A percentile compares a stretch with the other conserved stretches of the same genome.
Evolutionary conservation across 1,284 basidiomycete species (phyloP).

Genomic region (Dichomitus squalens): DNA sequence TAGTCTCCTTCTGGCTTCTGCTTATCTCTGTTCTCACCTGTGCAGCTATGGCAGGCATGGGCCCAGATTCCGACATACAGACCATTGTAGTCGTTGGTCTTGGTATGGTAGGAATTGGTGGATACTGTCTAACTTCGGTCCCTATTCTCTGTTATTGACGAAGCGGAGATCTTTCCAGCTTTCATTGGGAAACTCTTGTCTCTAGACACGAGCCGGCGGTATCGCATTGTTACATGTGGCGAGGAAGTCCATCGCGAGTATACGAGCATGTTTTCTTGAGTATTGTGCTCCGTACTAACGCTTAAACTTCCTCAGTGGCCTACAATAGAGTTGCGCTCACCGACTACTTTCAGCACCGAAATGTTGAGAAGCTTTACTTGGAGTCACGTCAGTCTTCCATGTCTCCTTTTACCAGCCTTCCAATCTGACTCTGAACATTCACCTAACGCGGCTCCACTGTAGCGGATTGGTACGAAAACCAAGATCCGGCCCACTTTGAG

Average conservation of each 20-base stretch:
- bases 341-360: slow-evolving; percentile 66
- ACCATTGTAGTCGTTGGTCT: slow-evolving; percentile 60
- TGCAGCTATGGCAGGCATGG: not conserved
- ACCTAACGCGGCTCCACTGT: not conserved
- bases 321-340: slow-evolving; percentile 63
- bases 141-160: not conserved
- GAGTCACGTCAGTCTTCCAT: slow-evolving; percentile 43
- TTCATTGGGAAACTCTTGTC: slow-evolving; percentile 71
- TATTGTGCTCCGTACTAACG: not conserved
- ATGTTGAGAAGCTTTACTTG: slow-evolving; percentile 67
- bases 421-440: not conserved
- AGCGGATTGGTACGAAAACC: slow-evolving; percentile 63
- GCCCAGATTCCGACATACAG: slow-evolving; percentile 4
- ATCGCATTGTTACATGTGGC: slow-evolving; percentile 63
- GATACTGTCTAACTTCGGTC: slow-evolving; percentile 13
- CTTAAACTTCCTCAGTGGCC: slow-evolving; percentile 29
- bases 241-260: slow-evolving; percentile 47
- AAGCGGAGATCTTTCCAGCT: slow-evolving; percentile 31
- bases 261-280: not conserved
- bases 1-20: not conserved
- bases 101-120: slow-evolving; percentile 72
- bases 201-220: slow-evolving; percentile 50
- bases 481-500: slow-evolving; percentile 52
- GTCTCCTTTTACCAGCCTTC: no score
- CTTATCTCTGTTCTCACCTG: not conserved